These are phyloP conservation scores for Phialophora expanda DNA, from an alignment of 2,329 filamentous ascomycete species.

Conservation along the genomic window DNA sequence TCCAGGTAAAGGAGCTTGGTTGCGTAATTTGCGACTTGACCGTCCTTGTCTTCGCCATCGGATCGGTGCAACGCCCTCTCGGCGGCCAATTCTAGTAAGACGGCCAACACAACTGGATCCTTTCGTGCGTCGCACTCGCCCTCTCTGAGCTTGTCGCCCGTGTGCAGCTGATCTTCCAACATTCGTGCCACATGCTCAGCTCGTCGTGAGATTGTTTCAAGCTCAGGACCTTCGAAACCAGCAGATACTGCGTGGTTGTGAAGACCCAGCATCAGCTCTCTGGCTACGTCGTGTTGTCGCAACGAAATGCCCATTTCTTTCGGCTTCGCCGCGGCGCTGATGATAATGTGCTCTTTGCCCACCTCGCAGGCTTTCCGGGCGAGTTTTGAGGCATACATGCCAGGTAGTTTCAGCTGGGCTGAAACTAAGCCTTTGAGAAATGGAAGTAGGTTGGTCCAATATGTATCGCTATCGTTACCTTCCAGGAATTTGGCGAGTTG, in stretches of 20 bases:
- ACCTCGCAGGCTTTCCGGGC: conserved; percentile 47
- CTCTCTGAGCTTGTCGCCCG: conserved; percentile 18
- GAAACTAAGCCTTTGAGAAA: conserved; percentile 48
- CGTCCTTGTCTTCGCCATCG: conserved; percentile 48
- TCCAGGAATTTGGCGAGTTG: conserved; percentile 47
- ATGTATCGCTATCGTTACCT: conserved; percentile 42
- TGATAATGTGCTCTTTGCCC: conserved; percentile 45
- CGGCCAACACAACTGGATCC: conserved; percentile 50
- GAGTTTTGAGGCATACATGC: conserved; percentile 44
- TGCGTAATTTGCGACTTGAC: conserved; percentile 49
- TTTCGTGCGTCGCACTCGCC: conserved; percentile 45
- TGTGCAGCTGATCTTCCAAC: conserved; percentile 47
- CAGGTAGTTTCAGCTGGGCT: conserved; percentile 41
- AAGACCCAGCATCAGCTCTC: conserved; percentile 47
- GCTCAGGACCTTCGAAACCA: conserved; percentile 44
- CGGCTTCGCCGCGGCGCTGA: conserved; percentile 47
- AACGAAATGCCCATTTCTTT: conserved; percentile 47
- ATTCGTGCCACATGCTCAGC: conserved; percentile 46
- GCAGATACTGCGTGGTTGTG: conserved; percentile 45
- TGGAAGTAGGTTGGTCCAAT: conserved; percentile 49
- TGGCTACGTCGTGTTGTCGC: conserved; percentile 40
- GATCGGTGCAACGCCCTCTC: conserved; percentile 48
- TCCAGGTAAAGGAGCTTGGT: conserved; percentile 45
- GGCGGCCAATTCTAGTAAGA: conserved; percentile 53
- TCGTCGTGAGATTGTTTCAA: conserved; percentile 43